Evolutionary conservation across 192 early-diverging fungal genomes (phyloP).

Genomic region (Rhizoclosmatium globosum): DNA sequence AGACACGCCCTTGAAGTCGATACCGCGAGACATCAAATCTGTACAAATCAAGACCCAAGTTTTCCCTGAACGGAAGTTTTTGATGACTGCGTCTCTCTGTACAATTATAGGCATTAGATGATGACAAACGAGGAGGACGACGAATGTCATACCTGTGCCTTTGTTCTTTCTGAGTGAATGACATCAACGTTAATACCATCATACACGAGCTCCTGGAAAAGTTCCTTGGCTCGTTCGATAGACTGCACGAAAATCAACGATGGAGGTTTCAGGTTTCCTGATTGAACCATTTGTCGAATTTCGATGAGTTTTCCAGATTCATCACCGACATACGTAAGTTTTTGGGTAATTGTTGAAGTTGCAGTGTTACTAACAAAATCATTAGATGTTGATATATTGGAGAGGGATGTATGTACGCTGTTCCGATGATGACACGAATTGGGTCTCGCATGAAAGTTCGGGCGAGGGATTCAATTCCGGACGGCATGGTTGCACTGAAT

Average conservation of each 20-base stretch:
- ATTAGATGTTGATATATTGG: not conserved
- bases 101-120: not conserved
- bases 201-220: constrained; percentile 95
- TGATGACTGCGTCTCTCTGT: constrained; percentile 86
- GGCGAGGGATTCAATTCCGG: constrained; percentile 90
- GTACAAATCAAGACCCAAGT: constrained; percentile 97
- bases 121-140: not conserved
- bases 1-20: constrained; percentile 98
- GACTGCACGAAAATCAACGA: constrained; percentile 97
- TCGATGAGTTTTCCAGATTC: constrained; percentile 95
- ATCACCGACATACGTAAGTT: constrained; percentile 88
- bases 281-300: constrained; percentile 85
- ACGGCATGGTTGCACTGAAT: constrained; percentile 95
- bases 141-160: constrained; percentile 71
- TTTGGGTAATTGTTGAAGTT: constrained; percentile 89
- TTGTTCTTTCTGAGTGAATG: constrained; percentile 95
- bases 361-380: constrained; percentile 78
- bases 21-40: constrained; percentile 96
- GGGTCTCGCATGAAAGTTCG: constrained; percentile 91
- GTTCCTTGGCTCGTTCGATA: constrained; percentile 95
- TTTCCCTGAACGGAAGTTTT: constrained; percentile 87
- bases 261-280: constrained; percentile 84
- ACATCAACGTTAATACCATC: constrained; percentile 99
- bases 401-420: constrained; percentile 59
- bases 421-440: constrained; percentile 86